phyloP scores from a whole-genome alignment of 345 rosid species.

The Sisymbrium irio region DNA sequence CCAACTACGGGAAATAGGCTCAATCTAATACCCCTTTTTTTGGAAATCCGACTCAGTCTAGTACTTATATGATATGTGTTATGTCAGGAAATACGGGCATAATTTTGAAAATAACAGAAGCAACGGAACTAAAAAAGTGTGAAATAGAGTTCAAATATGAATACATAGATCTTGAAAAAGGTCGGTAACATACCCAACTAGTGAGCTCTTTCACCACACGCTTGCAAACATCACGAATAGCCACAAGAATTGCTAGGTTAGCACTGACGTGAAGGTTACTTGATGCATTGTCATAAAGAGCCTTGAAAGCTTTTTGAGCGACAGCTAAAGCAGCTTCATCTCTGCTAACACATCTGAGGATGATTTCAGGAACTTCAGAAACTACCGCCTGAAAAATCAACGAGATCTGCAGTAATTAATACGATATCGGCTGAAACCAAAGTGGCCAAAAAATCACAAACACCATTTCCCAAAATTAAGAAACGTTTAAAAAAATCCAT shows the following conservation, averaged over 20 bases:
- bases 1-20: not conserved
- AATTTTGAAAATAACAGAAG: not conserved
- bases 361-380: conserved; percentile 92
- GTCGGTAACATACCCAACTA: conserved; percentile 72
- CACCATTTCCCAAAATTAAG: not conserved
- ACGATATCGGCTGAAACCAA: conserved; percentile 1
- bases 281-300: conserved; percentile 81
- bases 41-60: no score
- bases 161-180: not conserved
- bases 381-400: conserved; percentile 57
- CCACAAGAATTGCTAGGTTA: conserved; percentile 79
- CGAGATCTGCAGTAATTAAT: not conserved
- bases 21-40: not conserved
- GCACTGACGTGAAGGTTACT: conserved; percentile 70
- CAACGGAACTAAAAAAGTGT: not conserved
- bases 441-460: not conserved
- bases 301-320: conserved; percentile 94
- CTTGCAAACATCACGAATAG: conserved; percentile 94
- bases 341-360: conserved; percentile 85
- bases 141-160: not conserved
- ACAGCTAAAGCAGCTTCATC: conserved; percentile 98
- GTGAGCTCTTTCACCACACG: conserved; percentile 93
- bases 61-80: not conserved
- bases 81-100: not conserved
- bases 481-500: not conserved